phyloP scores from a whole-genome alignment of 2,329 filamentous ascomycete genomes.

The Cladophialophora yegresii region DNA sequence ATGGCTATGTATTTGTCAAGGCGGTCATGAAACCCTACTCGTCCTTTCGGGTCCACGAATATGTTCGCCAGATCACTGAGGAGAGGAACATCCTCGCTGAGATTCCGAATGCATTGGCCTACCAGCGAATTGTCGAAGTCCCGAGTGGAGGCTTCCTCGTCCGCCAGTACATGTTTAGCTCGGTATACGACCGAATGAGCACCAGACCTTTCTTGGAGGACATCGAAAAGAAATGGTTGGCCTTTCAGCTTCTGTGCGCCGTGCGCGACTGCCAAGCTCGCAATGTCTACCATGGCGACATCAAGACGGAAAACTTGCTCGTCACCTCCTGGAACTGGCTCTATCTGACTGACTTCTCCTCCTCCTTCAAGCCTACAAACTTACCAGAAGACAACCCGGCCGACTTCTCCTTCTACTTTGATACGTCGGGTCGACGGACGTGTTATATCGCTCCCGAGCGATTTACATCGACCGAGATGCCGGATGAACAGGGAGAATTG shows the following conservation, averaged over 20 bases:
- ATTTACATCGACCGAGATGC: constrained; percentile 72
- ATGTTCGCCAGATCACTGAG: constrained; percentile 75
- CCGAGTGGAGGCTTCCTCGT: constrained; percentile 89
- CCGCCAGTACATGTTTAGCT: constrained; percentile 93
- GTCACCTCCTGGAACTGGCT: constrained; percentile 99
- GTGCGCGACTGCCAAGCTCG: constrained; percentile 86
- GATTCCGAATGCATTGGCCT: constrained; percentile 86
- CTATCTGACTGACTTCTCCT: constrained; percentile 95
- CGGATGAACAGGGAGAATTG: constrained; percentile 63
- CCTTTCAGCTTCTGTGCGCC: constrained; percentile 90
- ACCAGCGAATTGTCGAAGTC: constrained; percentile 89
- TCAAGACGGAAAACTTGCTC: constrained; percentile 95
- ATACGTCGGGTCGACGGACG: constrained; percentile 84
- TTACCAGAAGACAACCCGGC: constrained; percentile 95
- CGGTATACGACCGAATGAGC: constrained; percentile 91
- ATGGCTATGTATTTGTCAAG: constrained; percentile 91
- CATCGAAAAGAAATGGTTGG: constrained; percentile 98
- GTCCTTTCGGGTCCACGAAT: constrained; percentile 75
- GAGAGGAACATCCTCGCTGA: constrained; percentile 78
- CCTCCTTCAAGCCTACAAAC: constrained; percentile 89
- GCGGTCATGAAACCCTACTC: constrained; percentile 90
- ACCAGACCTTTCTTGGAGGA: constrained; percentile 95
- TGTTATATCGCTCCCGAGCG: constrained; percentile 95
- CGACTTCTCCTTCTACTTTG: constrained; percentile 97
- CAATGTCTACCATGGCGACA: constrained; percentile 93